These are phyloP conservation scores for Chlamydomonas asymmetrica DNA, from an alignment of 139 green algal genomes.

Conservation along the genomic window DNA sequence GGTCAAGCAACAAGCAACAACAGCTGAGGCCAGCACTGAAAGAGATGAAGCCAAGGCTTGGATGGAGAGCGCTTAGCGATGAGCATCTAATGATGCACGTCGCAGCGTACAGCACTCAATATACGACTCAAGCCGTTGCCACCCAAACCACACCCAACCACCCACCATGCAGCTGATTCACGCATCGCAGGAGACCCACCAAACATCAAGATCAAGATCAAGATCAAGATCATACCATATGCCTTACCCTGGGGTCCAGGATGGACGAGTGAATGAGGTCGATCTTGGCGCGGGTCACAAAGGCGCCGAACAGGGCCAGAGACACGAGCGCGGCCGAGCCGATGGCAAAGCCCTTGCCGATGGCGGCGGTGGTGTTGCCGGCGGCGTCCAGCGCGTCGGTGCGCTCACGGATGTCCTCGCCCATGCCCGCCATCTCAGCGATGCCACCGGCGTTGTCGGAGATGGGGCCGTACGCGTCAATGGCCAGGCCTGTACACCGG, in stretches of 20 bases:
- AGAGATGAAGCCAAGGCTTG: no score
- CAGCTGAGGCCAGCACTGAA: no score
- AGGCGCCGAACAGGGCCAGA: conserved; percentile 96
- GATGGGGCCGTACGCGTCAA: conserved; percentile 96
- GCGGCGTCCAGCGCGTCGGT: conserved; percentile 96
- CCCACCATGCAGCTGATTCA: no score
- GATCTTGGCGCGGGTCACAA: conserved; percentile 86
- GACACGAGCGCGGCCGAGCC: conserved; percentile 97
- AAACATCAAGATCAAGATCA: background rate
- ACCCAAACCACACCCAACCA: no score
- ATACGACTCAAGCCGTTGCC: no score
- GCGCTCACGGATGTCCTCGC: conserved; percentile 95
- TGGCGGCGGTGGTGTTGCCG: conserved; percentile 98
- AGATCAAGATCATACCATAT: background rate
- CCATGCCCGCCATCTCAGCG: conserved; percentile 98
- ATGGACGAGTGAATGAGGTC: conserved; percentile 83
- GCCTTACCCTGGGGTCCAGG: conserved; percentile 79
- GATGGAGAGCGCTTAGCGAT: no score
- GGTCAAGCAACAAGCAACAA: no score
- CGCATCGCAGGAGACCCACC: background rate
- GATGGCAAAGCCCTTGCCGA: conserved; percentile 98
- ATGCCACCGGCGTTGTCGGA: conserved; percentile 96
- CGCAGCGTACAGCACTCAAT: no score
- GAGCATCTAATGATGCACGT: no score
- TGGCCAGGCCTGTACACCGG: conserved; percentile 83